Base-by-base conservation (phyloP, 495 filamentous ascomycete species). In the Podospora didyma region DNA sequence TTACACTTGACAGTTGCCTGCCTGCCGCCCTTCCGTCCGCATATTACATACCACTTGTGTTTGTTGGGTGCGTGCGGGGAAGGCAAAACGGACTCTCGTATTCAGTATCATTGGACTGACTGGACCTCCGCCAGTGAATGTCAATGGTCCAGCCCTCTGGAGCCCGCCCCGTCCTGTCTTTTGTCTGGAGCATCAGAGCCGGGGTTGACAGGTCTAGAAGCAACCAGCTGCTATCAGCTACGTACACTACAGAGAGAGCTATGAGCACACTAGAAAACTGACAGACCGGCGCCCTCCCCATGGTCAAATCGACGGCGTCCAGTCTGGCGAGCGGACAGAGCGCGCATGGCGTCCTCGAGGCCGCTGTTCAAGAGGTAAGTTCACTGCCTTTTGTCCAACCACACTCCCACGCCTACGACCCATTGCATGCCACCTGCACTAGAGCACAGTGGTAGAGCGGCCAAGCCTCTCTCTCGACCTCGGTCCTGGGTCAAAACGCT, bases 401-500 rank as follows among this genome's bases (percentile, higher is more conserved):
- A 46, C 10, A 7, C 19, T 6, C 6, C n/a, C n/a, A n/a, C n/a
- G n/a, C 5, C 22, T 2, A 19, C 22, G 7, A 47, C 12, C 39
- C 26, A 23, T 37, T n/a, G 37, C 46, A 45, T 42, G n/a, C n/a
- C n/a, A n/a, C 42, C 20, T 35, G 46, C 57, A 55, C 48, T 54
- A 34, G 44, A 53, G 26, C 49, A 28, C 26, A 19, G 31, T 26
- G 6, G 10, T 7, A 1, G 2, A 16, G 11, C 3, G 12, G 9
- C 49, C 26, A 20, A 51, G 35, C 48, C 44, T 31, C 45, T 23
- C 57, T 39, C 42, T 47, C 58, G 51, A 26, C 53, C 34, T 56
- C 53, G 48, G 28, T 46, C 20, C 58, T 42, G 58, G 49, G 48
- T 44, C 58, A 53, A 61, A 61, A 57, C 58, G 53, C 58, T 56